Conservation (phyloP, 768 basidiomycete species). For the Fomitopsis serialis region DNA sequence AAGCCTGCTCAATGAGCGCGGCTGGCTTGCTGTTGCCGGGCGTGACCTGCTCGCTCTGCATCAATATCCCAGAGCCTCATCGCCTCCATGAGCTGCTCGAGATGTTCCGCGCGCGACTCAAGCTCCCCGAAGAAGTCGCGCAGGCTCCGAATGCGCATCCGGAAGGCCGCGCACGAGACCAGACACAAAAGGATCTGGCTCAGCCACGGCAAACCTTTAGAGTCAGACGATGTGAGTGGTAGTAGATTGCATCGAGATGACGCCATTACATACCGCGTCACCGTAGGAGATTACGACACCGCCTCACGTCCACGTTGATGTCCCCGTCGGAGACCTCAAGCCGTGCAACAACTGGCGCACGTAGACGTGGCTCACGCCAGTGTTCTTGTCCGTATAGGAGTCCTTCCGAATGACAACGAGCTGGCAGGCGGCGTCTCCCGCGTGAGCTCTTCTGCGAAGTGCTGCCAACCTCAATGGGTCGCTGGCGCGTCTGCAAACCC, state of each 20-base stretch:
- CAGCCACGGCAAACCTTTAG: slow-evolving; percentile 77
- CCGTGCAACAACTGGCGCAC: slow-evolving; percentile 81
- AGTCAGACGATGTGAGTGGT: background rate
- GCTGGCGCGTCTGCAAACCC: slow-evolving; percentile 5
- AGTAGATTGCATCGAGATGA: background rate
- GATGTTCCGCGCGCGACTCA: too few relatives aligned
- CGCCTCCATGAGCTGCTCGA: slow-evolving; percentile 18
- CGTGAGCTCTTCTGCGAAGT: slow-evolving; percentile 52
- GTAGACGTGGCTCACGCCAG: slow-evolving; percentile 87
- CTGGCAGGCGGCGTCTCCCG: slow-evolving; percentile 29
- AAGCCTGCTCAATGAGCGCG: slow-evolving; percentile 15
- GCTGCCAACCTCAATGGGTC: slow-evolving; percentile 56
- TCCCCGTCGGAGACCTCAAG: slow-evolving; percentile 87
- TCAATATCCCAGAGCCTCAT: background rate
- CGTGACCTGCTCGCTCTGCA: slow-evolving; percentile 32
- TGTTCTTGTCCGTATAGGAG: slow-evolving; percentile 82
- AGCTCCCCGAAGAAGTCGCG: too few relatives aligned
- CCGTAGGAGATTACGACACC: slow-evolving; percentile 83
- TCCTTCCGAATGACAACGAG: slow-evolving; percentile 65
- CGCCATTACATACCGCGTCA: slow-evolving; percentile 58
- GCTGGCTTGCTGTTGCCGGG: slow-evolving; percentile 11
- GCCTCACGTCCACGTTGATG: slow-evolving; percentile 88
- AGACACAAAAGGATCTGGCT: slow-evolving; percentile 33
- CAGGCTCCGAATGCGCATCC: too few relatives aligned
- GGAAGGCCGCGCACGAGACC: slow-evolving; percentile 14